phyloP scores from a whole-genome alignment of 495 filamentous ascomycete species.

The Penicillium mononematosum region DNA sequence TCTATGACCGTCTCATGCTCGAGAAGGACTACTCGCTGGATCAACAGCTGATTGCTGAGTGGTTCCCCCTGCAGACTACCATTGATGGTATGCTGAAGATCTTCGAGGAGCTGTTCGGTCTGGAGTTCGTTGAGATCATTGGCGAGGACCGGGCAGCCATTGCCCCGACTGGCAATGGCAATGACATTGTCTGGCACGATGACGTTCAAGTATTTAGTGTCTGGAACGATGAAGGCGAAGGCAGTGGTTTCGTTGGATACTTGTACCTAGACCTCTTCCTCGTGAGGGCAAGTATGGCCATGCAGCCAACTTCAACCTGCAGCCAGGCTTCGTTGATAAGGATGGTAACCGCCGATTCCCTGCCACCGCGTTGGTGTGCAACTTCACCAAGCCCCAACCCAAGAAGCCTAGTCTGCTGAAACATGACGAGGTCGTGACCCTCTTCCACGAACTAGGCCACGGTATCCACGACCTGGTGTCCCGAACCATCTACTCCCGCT shows the following conservation, averaged over 20 bases:
- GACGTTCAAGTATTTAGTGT: conserved; percentile 70
- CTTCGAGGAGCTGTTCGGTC: conserved; percentile 89
- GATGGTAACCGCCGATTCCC: conserved; percentile 63
- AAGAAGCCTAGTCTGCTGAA: conserved; percentile 70
- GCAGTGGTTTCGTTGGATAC: conserved; percentile 67
- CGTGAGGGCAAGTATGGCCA: conserved; percentile 68
- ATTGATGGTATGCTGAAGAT: conserved; percentile 90
- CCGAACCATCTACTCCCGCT: conserved; percentile 64
- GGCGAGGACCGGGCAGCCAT: conserved; percentile 57
- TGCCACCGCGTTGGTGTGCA: conserved; percentile 68
- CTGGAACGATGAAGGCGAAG: conserved; percentile 66
- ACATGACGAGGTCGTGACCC: conserved; percentile 67
- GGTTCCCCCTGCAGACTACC: conserved; percentile 84
- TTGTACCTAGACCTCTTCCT: conserved; percentile 67
- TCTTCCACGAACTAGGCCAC: conserved; percentile 75
- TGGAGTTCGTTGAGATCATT: conserved; percentile 82
- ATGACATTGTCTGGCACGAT: conserved; percentile 69
- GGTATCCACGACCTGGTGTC: conserved; percentile 73
- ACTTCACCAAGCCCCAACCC: conserved; percentile 67
- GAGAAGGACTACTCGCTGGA: conserved; percentile 89
- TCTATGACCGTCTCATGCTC: conserved; percentile 88
- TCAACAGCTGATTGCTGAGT: conserved; percentile 86
- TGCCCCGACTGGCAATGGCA: conserved; percentile 56
- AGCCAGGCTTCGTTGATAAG: conserved; percentile 62
- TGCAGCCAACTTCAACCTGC: conserved; percentile 76